Evolutionary conservation across 2,329 filamentous ascomycete genomes (phyloP).

Genomic region (Onygenales sp.): DNA sequence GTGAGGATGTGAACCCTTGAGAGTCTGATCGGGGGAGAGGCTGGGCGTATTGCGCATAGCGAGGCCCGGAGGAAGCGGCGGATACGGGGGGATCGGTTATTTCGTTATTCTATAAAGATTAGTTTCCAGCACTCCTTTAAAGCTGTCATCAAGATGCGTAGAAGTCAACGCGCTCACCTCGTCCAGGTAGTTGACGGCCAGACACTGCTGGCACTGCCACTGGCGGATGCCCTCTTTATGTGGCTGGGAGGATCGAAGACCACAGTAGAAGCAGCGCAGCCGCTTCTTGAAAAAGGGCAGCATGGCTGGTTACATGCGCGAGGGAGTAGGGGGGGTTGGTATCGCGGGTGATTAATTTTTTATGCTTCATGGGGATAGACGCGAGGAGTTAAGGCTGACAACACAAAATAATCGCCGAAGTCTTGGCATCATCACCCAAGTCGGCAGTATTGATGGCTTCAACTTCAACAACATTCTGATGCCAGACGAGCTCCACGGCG

Average conservation of each 20-base stretch:
- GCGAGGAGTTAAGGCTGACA: slow-evolving; percentile 1
- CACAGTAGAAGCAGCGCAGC: slow-evolving; percentile 77
- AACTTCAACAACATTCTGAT: neutral
- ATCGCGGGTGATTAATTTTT: neutral
- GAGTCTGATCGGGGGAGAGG: slow-evolving; percentile 38
- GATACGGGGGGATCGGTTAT: slow-evolving; percentile 75
- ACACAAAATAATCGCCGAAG: slow-evolving; percentile 1
- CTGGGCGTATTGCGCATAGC: slow-evolving; percentile 40
- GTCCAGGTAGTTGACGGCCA: slow-evolving; percentile 82
- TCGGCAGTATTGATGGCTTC: neutral
- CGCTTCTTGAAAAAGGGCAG: slow-evolving; percentile 33
- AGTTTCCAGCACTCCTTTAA: slow-evolving; percentile 2
- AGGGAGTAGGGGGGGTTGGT: neutral
- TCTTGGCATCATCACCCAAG: neutral
- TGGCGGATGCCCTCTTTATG: slow-evolving; percentile 51
- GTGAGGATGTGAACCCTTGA: slow-evolving; percentile 20
- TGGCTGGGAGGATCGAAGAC: slow-evolving; percentile 52
- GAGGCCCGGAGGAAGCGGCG: slow-evolving; percentile 37
- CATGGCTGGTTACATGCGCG: slow-evolving; percentile 21
- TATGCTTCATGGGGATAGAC: slow-evolving; percentile 2
- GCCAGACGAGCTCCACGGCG: no score
- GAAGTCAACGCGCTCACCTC: slow-evolving; percentile 47
- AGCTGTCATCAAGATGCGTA: slow-evolving; percentile 13
- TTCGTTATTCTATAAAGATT: slow-evolving; percentile 58
- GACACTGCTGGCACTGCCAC: slow-evolving; percentile 70